Base-by-base conservation (phyloP, 192 early-diverging fungal genomes). In the Coemansia sp. region DNA sequence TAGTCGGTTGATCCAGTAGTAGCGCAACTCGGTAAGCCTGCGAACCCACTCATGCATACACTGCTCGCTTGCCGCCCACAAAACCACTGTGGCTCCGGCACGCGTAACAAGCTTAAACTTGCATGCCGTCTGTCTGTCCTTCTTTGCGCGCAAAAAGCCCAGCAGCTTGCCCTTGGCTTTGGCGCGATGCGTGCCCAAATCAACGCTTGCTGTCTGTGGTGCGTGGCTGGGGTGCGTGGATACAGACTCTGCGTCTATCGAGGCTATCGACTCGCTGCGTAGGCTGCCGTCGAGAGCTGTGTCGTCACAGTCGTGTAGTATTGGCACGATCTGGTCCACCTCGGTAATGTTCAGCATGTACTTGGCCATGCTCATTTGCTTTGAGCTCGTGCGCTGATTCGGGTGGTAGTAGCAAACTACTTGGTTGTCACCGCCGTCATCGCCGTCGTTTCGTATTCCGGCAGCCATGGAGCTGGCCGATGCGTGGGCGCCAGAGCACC, bases 11-110 rank as follows among this genome's bases (percentile, higher is more conserved):
- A 64, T 64, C 84, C 84, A 85, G 74, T 85, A 85, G 46, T 47
- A 22, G 6, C 76, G 79, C 57, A 85, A 63, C 61, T 69, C 71
- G 12, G 64, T 60, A 9, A 85, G 79, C 31, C 79, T 71, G 22
- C 50, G 71, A 33, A 79, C 74, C 84, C 84, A 85, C 60, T 79
- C 79, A n/a, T 66, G 62, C 76, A 74, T 76, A n/a, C 76, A 76
- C 34, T 31, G 44, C 49, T 73, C 68, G 62, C 67, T 79, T 1
- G 80, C 68, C 2, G 79, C 74, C 76, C 80, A 79, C 65, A 85
- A 60, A 8, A 73, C 69, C 10, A 81, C 74, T 0, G 69, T 57
- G 4, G 73, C 71, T 34, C 76, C 79, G 7, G 70, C 62, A 4
- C 72, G 70, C 44, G 79, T 81, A 12, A 75, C 71, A 20, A 85